Evolutionary conservation across 2,329 filamentous ascomycete species (phyloP).

Genomic region (Aspergillus awamori): DNA sequence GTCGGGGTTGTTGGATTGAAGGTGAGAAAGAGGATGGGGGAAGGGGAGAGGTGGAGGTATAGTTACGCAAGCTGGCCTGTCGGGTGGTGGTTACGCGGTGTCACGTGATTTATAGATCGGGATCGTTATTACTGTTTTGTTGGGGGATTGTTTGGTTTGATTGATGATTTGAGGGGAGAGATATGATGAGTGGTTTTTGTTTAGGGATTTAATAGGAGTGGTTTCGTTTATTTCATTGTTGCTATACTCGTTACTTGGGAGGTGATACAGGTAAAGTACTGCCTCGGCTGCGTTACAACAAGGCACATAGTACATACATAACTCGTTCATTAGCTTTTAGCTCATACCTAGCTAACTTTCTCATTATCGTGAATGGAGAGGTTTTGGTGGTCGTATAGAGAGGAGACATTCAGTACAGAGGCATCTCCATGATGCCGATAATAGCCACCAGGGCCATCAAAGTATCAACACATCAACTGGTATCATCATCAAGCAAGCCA

Average conservation of each 20-base stretch:
- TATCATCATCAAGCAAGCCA: conserved; percentile 31
- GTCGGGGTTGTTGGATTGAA: not conserved
- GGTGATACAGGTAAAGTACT: no score
- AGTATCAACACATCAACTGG: not conserved
- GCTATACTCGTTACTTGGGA: no score
- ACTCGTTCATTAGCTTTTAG: no score
- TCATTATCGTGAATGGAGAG: not conserved
- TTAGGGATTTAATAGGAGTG: no score
- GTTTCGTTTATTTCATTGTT: no score
- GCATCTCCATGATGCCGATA: not conserved
- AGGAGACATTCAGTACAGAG: not conserved
- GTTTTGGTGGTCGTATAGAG: not conserved
- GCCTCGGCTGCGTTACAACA: no score
- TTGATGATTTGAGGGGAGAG: no score
- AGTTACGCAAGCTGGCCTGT: conserved; percentile 12
- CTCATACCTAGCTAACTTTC: not conserved
- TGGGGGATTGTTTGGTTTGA: not conserved
- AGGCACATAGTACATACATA: no score
- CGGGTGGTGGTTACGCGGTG: conserved; percentile 1
- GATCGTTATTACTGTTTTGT: no score
- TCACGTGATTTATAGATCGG: conserved; percentile 1
- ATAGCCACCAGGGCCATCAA: not conserved
- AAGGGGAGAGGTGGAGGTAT: not conserved
- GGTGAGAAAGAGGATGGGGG: not conserved
- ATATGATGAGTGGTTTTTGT: no score